A percentile compares a stretch with the other conserved stretches of the same genome.
Evolutionary conservation across 805 yeast species (phyloP).

Genomic region (Saturnispora bothae): DNA sequence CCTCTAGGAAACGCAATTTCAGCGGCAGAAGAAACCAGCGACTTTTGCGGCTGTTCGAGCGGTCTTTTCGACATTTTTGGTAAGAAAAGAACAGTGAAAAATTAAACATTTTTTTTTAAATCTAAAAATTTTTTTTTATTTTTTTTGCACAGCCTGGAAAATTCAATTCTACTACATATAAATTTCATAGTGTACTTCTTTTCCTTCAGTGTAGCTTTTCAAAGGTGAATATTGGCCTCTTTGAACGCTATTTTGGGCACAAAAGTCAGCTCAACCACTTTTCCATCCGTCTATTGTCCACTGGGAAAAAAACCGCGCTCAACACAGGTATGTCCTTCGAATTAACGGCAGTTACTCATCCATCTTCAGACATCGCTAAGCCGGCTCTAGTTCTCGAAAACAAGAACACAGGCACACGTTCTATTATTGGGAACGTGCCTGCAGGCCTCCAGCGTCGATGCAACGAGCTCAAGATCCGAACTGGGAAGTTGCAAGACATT

Average conservation of each 20-base stretch:
- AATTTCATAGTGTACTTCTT: too few species aligned
- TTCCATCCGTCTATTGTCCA: background rate
- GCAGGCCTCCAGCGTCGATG: conserved; percentile 81
- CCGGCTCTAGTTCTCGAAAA: conserved; percentile 45
- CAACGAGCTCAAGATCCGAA: conserved; percentile 46
- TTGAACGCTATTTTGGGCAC: too few species aligned
- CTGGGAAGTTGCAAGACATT: conserved; percentile 50
- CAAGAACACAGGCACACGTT: conserved; percentile 41
- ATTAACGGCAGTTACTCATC: conserved; percentile 45
- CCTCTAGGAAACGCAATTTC: conserved; percentile 89
- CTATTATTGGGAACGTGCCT: conserved; percentile 67
- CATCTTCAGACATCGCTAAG: conserved; percentile 47
- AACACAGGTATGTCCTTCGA: conserved; percentile 31
- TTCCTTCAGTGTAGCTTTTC: too few species aligned
- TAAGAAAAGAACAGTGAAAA: conserved; percentile 1
- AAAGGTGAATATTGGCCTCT: too few species aligned
- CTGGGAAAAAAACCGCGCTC: background rate
- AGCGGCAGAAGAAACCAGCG: conserved; percentile 21
- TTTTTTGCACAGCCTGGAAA: conserved; percentile 2
- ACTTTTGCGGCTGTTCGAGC: conserved; percentile 20
- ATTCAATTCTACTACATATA: too few species aligned
- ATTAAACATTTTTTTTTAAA: background rate
- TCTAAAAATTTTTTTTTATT: background rate
- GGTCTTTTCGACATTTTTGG: conserved; percentile 31
- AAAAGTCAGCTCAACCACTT: too few species aligned